A percentile compares a stretch with the other conserved stretches of the same genome.
phyloP scores from a whole-genome alignment of 768 basidiomycete genomes.

The Tulasnella sp. region DNA sequence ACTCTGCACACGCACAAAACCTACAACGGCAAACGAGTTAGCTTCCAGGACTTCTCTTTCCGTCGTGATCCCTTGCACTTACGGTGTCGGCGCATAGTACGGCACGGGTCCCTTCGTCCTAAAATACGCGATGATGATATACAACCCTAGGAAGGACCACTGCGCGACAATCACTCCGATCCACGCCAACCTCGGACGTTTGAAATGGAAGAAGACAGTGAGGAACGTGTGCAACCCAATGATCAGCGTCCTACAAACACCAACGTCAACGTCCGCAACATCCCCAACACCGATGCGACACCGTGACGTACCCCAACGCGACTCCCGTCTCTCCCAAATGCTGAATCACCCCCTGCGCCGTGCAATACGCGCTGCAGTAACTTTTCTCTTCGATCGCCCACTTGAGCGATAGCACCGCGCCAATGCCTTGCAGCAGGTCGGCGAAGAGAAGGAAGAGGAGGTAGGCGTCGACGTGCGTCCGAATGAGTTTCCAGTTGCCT shows the following conservation, averaged over 20 bases:
- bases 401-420: background rate
- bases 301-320: slow-evolving; percentile 1
- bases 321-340: slow-evolving; percentile 10
- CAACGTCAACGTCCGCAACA: background rate
- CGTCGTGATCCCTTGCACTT: background rate
- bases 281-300: background rate
- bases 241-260: background rate
- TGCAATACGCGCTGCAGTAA: slow-evolving; percentile 11
- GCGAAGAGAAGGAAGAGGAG: background rate
- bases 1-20: background rate
- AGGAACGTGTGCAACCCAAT: slow-evolving; percentile 13
- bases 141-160: slow-evolving; percentile 7
- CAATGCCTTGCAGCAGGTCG: slow-evolving; percentile 4
- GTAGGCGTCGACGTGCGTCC: slow-evolving; percentile 11
- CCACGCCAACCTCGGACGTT: slow-evolving; percentile 6
- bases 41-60: background rate
- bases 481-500: slow-evolving; percentile 5
- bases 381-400: slow-evolving; percentile 1
- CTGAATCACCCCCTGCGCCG: slow-evolving; percentile 4
- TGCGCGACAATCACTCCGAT: slow-evolving; percentile 5
- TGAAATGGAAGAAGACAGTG: slow-evolving; percentile 7
- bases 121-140: background rate
- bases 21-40: background rate
- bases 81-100: slow-evolving; percentile 8
- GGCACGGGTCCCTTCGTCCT: background rate